Evolutionary conservation across 2,329 filamentous ascomycete species (phyloP).

Genomic region (Dactylellina cionopaga): DNA sequence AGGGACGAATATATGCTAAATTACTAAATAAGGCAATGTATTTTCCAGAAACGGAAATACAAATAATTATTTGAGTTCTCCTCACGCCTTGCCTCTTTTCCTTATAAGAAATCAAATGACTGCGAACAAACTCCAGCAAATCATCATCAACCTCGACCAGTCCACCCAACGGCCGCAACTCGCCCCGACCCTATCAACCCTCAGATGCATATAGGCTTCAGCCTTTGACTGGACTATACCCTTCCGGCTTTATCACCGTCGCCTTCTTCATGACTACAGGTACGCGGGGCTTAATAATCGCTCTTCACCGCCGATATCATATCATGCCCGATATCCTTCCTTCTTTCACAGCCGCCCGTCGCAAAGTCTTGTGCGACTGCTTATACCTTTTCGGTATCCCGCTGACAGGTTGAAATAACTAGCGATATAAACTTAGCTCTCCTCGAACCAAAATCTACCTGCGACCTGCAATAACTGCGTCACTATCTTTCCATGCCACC

Average conservation of each 20-base stretch:
- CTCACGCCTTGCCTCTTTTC: background rate
- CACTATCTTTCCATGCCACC: slow-evolving; percentile 43
- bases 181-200: slow-evolving; percentile 5
- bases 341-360: slow-evolving; percentile 1
- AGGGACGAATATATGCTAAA: too few relatives aligned
- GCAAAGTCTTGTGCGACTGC: slow-evolving; percentile 19
- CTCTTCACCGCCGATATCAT: slow-evolving; percentile 20
- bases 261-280: slow-evolving; percentile 39
- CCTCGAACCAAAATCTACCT: slow-evolving; percentile 29
- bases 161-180: slow-evolving; percentile 32
- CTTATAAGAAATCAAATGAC: slow-evolving; percentile 49
- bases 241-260: slow-evolving; percentile 8
- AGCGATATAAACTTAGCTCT: slow-evolving; percentile 43
- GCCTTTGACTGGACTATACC: slow-evolving; percentile 2
- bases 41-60: background rate
- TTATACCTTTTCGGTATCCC: slow-evolving; percentile 36
- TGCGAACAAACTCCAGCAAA: slow-evolving; percentile 48
- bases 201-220: slow-evolving; percentile 13
- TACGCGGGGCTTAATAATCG: slow-evolving; percentile 18
- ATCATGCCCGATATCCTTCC: slow-evolving; percentile 7
- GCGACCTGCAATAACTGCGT: slow-evolving; percentile 18
- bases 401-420: slow-evolving; percentile 33
- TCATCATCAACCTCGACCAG: slow-evolving; percentile 50
- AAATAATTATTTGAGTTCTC: too few relatives aligned
- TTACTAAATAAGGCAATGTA: too few relatives aligned